Percentiles rank a stretch among this genome's conserved stretches.
phyloP scores from a whole-genome alignment of 352 stramenopile species.

The Globisporangium nunn region DNA sequence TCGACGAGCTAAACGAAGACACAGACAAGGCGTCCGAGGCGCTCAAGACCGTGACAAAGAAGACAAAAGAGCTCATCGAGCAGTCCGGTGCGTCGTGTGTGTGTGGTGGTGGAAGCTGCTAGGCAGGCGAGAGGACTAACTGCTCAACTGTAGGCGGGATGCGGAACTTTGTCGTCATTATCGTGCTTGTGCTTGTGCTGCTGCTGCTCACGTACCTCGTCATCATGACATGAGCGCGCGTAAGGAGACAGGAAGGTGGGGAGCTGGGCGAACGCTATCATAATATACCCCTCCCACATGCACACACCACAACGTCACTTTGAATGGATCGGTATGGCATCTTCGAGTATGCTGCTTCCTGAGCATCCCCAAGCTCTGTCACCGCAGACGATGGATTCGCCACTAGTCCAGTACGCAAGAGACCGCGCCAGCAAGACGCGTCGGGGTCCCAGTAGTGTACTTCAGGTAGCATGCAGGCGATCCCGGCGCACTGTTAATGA shows the following conservation, averaged over 20 bases:
- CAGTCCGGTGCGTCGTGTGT: constrained; percentile 41
- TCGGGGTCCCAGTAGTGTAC: background rate
- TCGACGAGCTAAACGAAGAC: constrained; percentile 78
- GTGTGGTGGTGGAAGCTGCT: background rate
- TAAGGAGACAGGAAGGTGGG: background rate
- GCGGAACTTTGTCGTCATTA: constrained; percentile 86
- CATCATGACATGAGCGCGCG: constrained; percentile 69
- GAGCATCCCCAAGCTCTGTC: too few species aligned
- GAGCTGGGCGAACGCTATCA: background rate
- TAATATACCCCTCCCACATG: background rate
- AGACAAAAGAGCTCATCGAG: constrained; percentile 82
- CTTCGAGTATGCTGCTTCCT: too few species aligned
- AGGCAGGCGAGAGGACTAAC: background rate
- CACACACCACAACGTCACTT: background rate
- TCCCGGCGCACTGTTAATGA: constrained; percentile 1
- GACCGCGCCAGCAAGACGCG: background rate
- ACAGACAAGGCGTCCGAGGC: constrained; percentile 76
- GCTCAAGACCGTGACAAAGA: constrained; percentile 72
- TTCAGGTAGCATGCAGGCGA: background rate
- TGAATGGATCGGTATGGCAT: too few species aligned
- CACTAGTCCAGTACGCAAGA: background rate
- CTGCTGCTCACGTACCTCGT: constrained; percentile 83
- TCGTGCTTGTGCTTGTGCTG: constrained; percentile 77
- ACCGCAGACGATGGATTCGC: too few species aligned
- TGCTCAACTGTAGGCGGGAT: constrained; percentile 47